These are phyloP conservation scores for Cyberlindnera mississippiensis DNA, from an alignment of 805 yeast genomes.

Conservation along the genomic window DNA sequence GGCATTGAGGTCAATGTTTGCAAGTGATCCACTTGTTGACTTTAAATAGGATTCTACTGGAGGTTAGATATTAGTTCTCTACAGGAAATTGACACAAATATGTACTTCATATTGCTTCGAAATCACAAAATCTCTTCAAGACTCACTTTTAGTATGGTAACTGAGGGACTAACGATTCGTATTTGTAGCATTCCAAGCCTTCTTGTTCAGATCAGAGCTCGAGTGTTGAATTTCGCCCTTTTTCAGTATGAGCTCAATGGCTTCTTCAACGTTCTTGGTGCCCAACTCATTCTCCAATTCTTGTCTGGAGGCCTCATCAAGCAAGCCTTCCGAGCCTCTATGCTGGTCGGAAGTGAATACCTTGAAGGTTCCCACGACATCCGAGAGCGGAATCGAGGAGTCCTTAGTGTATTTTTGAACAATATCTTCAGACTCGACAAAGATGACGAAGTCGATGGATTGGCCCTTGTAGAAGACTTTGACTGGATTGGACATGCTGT, in stretches of 20 bases:
- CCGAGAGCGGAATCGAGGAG: conserved; percentile 51
- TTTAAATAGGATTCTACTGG: no score
- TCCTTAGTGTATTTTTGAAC: conserved; percentile 46
- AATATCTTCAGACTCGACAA: conserved; percentile 51
- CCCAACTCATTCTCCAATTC: conserved; percentile 72
- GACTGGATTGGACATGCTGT: conserved; percentile 30
- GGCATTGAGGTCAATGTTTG: conserved; percentile 21
- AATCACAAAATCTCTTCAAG: no score
- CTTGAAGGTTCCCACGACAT: conserved; percentile 59
- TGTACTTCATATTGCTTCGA: no score
- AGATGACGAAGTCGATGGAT: conserved; percentile 59
- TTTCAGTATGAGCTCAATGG: conserved; percentile 53
- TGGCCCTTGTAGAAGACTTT: conserved; percentile 65
- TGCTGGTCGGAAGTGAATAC: conserved; percentile 59
- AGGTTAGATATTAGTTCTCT: no score
- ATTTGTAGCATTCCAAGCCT: conserved; percentile 38
- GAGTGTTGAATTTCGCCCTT: conserved; percentile 53
- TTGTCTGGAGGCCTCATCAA: conserved; percentile 66
- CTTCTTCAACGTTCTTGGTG: conserved; percentile 44
- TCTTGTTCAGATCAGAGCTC: conserved; percentile 27
- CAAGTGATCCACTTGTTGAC: no score
- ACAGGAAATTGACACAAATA: no score
- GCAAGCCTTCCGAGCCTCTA: conserved; percentile 64
- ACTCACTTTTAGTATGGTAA: no score
- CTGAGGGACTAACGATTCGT: no score